These are phyloP conservation scores for Breynia disticha DNA, from an alignment of 441 rosid species.

Conservation along the genomic window DNA sequence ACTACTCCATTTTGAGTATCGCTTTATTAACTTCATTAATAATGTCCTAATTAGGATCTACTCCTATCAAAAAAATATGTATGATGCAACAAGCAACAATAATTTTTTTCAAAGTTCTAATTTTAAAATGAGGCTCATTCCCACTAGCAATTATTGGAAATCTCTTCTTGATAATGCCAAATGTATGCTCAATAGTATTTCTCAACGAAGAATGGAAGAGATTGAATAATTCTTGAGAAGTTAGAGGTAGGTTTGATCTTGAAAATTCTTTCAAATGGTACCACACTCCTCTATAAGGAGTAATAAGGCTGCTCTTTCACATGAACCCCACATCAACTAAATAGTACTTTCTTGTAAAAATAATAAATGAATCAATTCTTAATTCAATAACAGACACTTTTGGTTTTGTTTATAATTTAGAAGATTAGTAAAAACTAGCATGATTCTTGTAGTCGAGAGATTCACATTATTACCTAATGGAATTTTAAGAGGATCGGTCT, in stretches of 20 bases:
- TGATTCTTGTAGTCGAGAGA: too few species aligned
- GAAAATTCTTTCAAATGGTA: constrained; percentile 10
- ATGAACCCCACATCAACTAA: constrained; percentile 6
- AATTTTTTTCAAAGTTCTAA: background rate
- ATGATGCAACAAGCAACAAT: constrained; percentile 4
- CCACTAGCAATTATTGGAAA: constrained; percentile 2
- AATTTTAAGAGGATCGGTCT: too few species aligned
- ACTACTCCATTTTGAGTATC: too few species aligned
- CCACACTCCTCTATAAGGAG: background rate
- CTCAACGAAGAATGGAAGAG: background rate
- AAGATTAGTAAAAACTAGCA: too few species aligned
- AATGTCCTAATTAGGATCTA: background rate
- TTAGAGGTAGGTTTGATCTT: background rate
- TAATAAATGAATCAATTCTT: too few species aligned
- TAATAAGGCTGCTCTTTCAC: background rate
- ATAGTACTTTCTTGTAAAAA: constrained; percentile 12
- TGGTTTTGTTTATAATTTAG: too few species aligned
- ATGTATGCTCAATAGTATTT: constrained; percentile 7
- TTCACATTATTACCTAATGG: too few species aligned
- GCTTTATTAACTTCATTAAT: background rate
- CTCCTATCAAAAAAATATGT: constrained; percentile 5
- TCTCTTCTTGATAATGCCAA: constrained; percentile 6
- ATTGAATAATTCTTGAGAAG: background rate
- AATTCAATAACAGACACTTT: too few species aligned
- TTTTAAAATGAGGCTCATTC: background rate